Evolutionary conservation across 169 alveolate genomes (phyloP), one percentile per base, ranked within the genome.

Genomic region (Plasmodium adleri): DNA sequence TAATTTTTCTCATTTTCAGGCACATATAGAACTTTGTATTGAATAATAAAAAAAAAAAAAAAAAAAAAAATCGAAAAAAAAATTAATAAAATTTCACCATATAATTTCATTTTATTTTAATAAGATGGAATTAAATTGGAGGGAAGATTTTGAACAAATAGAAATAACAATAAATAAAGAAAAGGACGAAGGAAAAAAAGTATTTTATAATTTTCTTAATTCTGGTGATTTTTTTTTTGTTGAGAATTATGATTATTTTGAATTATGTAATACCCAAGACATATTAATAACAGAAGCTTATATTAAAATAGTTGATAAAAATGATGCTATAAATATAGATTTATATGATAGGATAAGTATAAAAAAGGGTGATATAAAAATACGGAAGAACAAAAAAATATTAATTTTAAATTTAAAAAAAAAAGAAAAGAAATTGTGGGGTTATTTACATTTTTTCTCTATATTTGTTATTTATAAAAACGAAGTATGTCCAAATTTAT

Each of bases 361-460:
- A 20, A 13, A 64, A 8, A 78, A 78, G 20, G 89, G 67, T 2
- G 78, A 78, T 43, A 47, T 78, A 22, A 52, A 64, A 13, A 58
- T 78, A 49, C 45, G 67, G 63, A 39, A 78, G 28, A 63, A 66
- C 45, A 52, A 68, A 32, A 8, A 78, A 13, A 26, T 28, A 12
- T 8, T 78, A 50, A 66, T 52, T 58, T 49, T 78, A 58, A 63
- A 64, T 64, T 64, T 78, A 70, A 78, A 50, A 58, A 78, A 78
- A 64, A 78, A 66, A 49, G 89, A 78, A 50, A 78, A 52, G 20
- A 78, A 78, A 66, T 78, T 78, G 67, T 78, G 89, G 89, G 89
- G 89, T 13, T 26, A 78, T 78, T 64, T 78, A 66, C 26, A 66
- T 50, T 78, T 64, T 59, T 78, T 78, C 15, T 64, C 74, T 78